Percentiles rank a stretch among this genome's conserved stretches.
Conservation (phyloP, 2,329 filamentous ascomycete genomes). For the Diaporthe aspalathi region DNA sequence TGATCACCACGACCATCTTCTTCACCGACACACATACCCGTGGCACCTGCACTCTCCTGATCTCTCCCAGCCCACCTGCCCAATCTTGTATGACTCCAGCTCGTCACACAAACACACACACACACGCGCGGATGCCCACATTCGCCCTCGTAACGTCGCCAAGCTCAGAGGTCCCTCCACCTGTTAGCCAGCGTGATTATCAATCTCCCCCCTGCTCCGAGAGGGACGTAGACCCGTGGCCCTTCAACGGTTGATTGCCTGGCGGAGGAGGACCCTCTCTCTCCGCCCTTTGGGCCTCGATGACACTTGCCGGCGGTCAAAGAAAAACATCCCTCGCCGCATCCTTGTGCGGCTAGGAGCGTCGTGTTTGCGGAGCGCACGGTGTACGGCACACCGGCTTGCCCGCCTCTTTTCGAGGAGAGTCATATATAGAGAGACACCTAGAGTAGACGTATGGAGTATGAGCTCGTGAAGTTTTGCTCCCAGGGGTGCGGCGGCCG, state of each 20-base stretch:
- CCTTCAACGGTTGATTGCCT: not conserved
- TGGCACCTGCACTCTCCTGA: not conserved
- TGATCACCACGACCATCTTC: too few species aligned
- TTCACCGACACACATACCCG: not conserved
- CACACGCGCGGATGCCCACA: not conserved
- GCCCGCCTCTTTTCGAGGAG: not conserved
- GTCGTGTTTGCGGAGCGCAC: not conserved
- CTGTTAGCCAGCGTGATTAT: too few species aligned
- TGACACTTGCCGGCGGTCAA: constrained; percentile 17
- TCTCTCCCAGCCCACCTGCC: too few species aligned
- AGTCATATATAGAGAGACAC: too few species aligned
- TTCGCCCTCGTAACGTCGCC: not conserved
- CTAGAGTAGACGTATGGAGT: too few species aligned
- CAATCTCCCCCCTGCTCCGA: too few species aligned
- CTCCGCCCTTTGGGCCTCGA: not conserved
- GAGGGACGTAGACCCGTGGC: too few species aligned
- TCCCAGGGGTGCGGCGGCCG: too few species aligned
- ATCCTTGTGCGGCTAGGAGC: not conserved
- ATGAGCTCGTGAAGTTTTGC: too few species aligned
- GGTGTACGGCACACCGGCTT: not conserved
- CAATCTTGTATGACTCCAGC: not conserved
- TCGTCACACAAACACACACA: not conserved
- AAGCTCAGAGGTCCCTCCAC: not conserved
- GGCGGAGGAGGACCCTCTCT: not conserved
- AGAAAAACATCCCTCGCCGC: not conserved